Conservation (phyloP, 2,329 filamentous ascomycete genomes). For the Alternaria solani region DNA sequence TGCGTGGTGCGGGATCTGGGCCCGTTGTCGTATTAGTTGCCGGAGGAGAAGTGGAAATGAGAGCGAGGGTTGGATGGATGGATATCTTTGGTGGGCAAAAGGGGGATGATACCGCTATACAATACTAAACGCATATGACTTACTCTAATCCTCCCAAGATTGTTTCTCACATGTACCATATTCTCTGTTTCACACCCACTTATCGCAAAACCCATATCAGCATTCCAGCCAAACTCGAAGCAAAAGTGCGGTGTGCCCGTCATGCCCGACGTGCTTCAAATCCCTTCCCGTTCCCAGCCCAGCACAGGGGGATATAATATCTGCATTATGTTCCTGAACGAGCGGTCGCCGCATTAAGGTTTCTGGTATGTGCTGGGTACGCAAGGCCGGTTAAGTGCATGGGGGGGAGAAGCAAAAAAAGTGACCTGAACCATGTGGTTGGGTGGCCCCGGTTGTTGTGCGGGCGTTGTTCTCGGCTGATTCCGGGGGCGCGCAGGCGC, state of each 20-base stretch:
- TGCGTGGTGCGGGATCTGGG: background rate
- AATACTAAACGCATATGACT: constrained; percentile 1
- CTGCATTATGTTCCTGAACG: constrained; percentile 38
- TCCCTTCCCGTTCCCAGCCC: background rate
- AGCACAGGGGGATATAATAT: constrained; percentile 13
- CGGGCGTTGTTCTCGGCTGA: constrained; percentile 11
- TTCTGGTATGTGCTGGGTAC: constrained; percentile 21
- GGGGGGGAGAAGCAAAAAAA: constrained; percentile 10
- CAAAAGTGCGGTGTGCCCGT: background rate
- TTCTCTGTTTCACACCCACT: too few species aligned
- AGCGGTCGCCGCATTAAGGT: constrained; percentile 44
- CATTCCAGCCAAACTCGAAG: background rate
- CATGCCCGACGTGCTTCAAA: background rate
- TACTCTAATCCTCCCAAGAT: background rate
- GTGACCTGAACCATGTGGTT: constrained; percentile 10
- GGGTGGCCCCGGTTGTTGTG: background rate
- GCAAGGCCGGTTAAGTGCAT: constrained; percentile 24
- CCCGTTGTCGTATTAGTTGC: background rate
- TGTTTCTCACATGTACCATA: background rate
- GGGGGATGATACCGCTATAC: background rate
- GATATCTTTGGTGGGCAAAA: background rate
- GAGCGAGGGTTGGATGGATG: background rate
- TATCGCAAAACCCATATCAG: too few species aligned
- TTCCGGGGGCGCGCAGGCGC: constrained; percentile 1
- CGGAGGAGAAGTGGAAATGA: background rate